These are phyloP conservation scores for Pleurotus sapidus DNA, from an alignment of 768 basidiomycete genomes.

Conservation along the genomic window DNA sequence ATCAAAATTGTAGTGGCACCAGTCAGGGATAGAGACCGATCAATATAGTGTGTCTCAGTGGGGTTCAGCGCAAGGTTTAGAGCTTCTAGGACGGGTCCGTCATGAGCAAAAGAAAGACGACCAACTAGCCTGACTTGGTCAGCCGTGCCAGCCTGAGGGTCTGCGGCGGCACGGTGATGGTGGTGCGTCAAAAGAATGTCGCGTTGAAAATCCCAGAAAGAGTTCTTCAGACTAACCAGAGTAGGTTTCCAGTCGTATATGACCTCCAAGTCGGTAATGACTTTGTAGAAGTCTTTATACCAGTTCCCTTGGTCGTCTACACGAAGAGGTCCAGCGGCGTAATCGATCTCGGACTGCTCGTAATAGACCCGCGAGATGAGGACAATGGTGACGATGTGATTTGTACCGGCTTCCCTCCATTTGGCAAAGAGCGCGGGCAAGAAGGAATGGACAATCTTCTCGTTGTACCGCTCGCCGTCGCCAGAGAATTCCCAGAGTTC, in stretches of 20 bases:
- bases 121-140: constrained; percentile 74
- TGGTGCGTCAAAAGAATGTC: constrained; percentile 91
- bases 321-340: constrained; percentile 79
- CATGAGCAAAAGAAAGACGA: constrained; percentile 80
- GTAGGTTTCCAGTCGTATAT: constrained; percentile 86
- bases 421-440: constrained; percentile 83
- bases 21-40: constrained; percentile 88
- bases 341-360: constrained; percentile 73
- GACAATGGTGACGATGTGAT: constrained; percentile 92
- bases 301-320: constrained; percentile 71
- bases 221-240: constrained; percentile 81
- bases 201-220: constrained; percentile 88
- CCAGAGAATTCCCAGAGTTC: constrained; percentile 97
- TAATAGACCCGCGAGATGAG: constrained; percentile 92
- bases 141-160: constrained; percentile 40
- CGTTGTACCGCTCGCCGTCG: constrained; percentile 93
- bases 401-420: constrained; percentile 83
- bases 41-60: constrained; percentile 92
- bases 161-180: constrained; percentile 67
- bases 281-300: constrained; percentile 97
- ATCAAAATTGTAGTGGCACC: constrained; percentile 82
- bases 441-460: constrained; percentile 98
- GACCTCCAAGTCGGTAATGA: constrained; percentile 90
- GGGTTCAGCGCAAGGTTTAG: constrained; percentile 92
- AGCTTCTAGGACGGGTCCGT: constrained; percentile 94